phyloP scores from a whole-genome alignment of 495 filamentous ascomycete species.

The Elaphomyces granulatus region DNA sequence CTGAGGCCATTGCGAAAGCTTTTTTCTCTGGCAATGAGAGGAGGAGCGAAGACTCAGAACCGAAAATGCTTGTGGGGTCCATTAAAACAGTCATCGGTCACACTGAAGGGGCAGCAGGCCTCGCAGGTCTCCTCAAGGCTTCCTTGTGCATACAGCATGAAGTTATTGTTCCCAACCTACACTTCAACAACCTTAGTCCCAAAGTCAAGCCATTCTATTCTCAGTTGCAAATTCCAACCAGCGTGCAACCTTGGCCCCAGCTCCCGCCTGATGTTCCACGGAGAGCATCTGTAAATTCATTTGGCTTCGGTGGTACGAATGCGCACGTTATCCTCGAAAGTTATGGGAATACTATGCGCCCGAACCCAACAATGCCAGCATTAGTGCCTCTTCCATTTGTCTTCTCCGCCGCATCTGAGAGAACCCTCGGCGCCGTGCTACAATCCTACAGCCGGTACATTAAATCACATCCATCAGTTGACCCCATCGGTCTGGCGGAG shows the following conservation, averaged over 20 bases:
- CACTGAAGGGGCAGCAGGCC: conserved; percentile 40
- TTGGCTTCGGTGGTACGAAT: conserved; percentile 9
- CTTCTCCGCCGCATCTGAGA: conserved; percentile 11
- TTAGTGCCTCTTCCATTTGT: conserved; percentile 10
- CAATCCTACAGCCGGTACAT: conserved; percentile 2
- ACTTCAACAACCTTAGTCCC: conserved; percentile 39
- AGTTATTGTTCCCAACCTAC: conserved; percentile 42
- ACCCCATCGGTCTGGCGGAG: not conserved
- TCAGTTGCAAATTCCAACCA: conserved; percentile 1
- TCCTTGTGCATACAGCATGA: conserved; percentile 32
- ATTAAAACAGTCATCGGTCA: conserved; percentile 42
- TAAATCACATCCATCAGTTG: conserved; percentile 1
- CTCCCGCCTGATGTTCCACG: not conserved
- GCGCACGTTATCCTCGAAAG: conserved; percentile 12
- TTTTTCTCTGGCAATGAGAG: conserved; percentile 25
- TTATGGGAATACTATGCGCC: conserved; percentile 7
- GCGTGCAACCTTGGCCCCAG: not conserved
- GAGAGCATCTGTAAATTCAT: not conserved
- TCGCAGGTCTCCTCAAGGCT: conserved; percentile 33
- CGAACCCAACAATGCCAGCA: not conserved
- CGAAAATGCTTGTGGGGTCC: conserved; percentile 30
- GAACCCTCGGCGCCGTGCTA: conserved; percentile 4
- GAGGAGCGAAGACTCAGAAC: not conserved
- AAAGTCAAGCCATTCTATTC: conserved; percentile 7
- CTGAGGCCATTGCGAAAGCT: conserved; percentile 23